A percentile compares a stretch with the other conserved stretches of the same genome.
These are phyloP conservation scores for Calonectria pseudoreteaudii DNA, from an alignment of 2,329 filamentous ascomycete species.

Conservation along the genomic window DNA sequence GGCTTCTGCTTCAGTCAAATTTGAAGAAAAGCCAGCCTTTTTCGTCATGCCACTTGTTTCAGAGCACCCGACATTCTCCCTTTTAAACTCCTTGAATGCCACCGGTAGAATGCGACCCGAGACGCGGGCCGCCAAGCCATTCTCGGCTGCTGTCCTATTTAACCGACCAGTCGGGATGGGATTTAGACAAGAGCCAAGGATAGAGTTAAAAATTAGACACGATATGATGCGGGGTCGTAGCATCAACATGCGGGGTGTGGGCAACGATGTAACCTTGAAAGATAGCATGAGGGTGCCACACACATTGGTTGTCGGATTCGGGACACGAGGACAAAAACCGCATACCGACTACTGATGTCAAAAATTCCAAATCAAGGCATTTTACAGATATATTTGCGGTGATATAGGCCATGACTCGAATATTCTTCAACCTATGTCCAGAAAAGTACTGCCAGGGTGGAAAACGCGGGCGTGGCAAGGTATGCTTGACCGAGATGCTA, in stretches of 20 bases:
- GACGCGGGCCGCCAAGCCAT: not conserved
- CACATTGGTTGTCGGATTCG: not conserved
- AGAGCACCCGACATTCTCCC: not conserved
- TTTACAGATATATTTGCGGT: not conserved
- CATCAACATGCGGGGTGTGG: slow-evolving; percentile 2
- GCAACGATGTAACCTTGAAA: not conserved
- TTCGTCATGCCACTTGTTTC: not conserved
- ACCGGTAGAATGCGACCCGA: not conserved
- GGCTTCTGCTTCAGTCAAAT: not conserved
- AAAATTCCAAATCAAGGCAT: not conserved
- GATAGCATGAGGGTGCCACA: not conserved
- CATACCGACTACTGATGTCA: too few species aligned
- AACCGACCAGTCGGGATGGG: slow-evolving; percentile 2
- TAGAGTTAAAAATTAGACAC: not conserved
- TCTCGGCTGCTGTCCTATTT: not conserved
- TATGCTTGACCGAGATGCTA: not conserved
- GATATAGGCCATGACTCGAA: not conserved
- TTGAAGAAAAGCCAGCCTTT: not conserved
- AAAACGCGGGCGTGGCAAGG: not conserved
- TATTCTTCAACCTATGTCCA: fast-evolving
- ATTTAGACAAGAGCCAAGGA: not conserved
- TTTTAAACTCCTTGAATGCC: not conserved
- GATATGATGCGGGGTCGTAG: not conserved
- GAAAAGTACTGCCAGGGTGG: not conserved
- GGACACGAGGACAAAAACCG: not conserved